phyloP scores from a whole-genome alignment of 768 basidiomycete species.

The Macrolepiota albuminosa region DNA sequence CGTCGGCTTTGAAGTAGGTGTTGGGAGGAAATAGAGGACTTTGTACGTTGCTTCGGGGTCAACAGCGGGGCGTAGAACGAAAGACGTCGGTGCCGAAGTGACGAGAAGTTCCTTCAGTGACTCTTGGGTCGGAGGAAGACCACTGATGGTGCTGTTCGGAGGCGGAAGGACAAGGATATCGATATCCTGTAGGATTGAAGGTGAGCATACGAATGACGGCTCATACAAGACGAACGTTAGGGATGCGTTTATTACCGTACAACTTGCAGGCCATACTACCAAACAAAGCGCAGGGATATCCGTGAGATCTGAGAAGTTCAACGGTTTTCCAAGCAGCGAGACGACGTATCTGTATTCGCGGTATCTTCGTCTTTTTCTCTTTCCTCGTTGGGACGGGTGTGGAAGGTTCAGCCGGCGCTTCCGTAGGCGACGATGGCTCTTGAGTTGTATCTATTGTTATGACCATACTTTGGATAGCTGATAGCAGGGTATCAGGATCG shows the following conservation, averaged over 20 bases:
- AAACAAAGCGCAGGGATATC: slow-evolving; percentile 11
- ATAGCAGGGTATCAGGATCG: background rate
- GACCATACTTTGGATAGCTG: background rate
- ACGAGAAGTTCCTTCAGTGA: slow-evolving; percentile 12
- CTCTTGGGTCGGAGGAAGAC: slow-evolving; percentile 9
- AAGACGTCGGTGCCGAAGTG: slow-evolving; percentile 1
- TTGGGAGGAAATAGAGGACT: slow-evolving; percentile 15
- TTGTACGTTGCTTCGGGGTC: slow-evolving; percentile 13
- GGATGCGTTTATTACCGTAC: slow-evolving; percentile 13
- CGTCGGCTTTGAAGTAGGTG: slow-evolving; percentile 8
- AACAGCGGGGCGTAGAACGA: slow-evolving; percentile 5
- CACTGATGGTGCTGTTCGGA: background rate
- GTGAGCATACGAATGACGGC: background rate
- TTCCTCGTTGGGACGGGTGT: background rate
- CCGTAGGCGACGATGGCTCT: background rate
- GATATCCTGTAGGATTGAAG: slow-evolving; percentile 8
- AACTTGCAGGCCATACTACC: slow-evolving; percentile 17
- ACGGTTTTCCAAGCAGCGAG: slow-evolving; percentile 11
- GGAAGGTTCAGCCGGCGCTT: background rate
- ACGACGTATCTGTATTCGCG: slow-evolving; percentile 12
- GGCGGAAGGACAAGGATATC: slow-evolving; percentile 15
- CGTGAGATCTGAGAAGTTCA: slow-evolving; percentile 6
- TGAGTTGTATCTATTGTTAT: background rate
- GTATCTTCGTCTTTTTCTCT: background rate
- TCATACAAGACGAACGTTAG: slow-evolving; percentile 7